Evolutionary conservation across 345 rosid species (phyloP).

Genomic region (Clarkia xantiana): DNA sequence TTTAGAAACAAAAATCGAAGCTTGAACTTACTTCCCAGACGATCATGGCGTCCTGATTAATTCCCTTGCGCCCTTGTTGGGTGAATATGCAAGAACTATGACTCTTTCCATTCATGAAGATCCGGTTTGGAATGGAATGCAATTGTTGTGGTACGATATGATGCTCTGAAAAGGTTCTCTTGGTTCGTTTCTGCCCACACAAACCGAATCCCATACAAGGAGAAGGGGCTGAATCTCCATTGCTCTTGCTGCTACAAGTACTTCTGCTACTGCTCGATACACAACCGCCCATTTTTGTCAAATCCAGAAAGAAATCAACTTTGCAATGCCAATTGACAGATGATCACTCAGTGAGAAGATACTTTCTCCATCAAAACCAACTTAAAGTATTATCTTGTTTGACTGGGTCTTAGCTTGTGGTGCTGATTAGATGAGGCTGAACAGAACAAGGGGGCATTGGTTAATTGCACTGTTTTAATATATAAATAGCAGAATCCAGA

Average conservation of each 20-base stretch:
- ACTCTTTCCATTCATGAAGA: conserved; percentile 27
- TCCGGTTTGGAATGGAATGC: conserved; percentile 24
- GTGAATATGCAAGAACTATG: conserved; percentile 23
- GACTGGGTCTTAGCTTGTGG: conserved; percentile 24
- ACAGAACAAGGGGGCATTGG: conserved; percentile 24
- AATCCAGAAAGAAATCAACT: no score
- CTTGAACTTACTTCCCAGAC: conserved; percentile 31
- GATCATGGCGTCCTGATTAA: conserved; percentile 37
- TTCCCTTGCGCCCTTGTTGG: conserved; percentile 33
- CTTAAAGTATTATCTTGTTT: conserved; percentile 17
- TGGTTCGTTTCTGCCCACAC: conserved; percentile 56
- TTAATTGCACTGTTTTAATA: conserved; percentile 26
- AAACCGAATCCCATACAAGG: conserved; percentile 46
- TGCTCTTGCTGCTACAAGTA: conserved; percentile 66
- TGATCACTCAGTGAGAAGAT: no score
- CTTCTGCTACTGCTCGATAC: conserved; percentile 75
- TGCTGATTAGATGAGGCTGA: conserved; percentile 27
- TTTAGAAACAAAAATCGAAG: not conserved
- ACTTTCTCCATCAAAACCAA: no score
- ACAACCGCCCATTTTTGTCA: conserved; percentile 62
- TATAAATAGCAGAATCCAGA: conserved; percentile 17
- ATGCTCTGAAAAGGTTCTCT: conserved; percentile 58
- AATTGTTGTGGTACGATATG: conserved; percentile 42
- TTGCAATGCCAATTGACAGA: no score
- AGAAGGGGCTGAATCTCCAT: conserved; percentile 45